Evolutionary conservation across 2,329 filamentous ascomycete genomes (phyloP).

Genomic region (Fusarium pseudonygamai): DNA sequence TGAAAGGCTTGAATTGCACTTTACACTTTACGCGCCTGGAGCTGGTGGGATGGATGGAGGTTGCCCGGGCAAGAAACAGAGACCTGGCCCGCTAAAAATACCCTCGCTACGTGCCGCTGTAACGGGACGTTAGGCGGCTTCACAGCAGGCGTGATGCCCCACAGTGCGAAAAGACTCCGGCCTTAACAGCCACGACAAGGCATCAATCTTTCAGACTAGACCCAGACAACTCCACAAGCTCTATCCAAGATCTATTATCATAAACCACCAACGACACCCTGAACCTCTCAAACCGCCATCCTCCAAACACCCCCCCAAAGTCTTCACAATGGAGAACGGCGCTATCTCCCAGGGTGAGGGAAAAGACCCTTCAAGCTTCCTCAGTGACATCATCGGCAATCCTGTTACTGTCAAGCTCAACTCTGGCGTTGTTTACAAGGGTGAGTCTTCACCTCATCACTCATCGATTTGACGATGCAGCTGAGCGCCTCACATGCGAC

Average conservation of each 20-base stretch:
- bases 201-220: constrained; percentile 32
- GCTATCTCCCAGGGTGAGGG: constrained; percentile 72
- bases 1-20: constrained; percentile 1
- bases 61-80: constrained; percentile 9
- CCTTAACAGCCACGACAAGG: constrained; percentile 37
- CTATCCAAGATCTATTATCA: constrained; percentile 20
- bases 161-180: constrained; percentile 39
- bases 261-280: constrained; percentile 21
- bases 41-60: constrained; percentile 15
- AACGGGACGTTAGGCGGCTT: constrained; percentile 30
- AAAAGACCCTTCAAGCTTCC: constrained; percentile 92
- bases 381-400: constrained; percentile 93
- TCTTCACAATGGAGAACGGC: constrained; percentile 76
- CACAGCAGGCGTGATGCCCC: constrained; percentile 7
- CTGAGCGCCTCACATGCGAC: neutral
- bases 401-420: constrained; percentile 97
- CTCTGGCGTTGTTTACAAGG: constrained; percentile 98
- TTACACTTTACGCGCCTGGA: constrained; percentile 34
- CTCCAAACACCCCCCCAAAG: neutral
- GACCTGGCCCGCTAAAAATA: constrained; percentile 32
- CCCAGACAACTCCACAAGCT: constrained; percentile 25
- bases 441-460: constrained; percentile 55
- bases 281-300: constrained; percentile 9
- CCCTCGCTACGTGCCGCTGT: constrained; percentile 27
- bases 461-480: neutral